Evolutionary conservation across 768 basidiomycete species (phyloP).

Genomic region (Mycena sanguinolenta): DNA sequence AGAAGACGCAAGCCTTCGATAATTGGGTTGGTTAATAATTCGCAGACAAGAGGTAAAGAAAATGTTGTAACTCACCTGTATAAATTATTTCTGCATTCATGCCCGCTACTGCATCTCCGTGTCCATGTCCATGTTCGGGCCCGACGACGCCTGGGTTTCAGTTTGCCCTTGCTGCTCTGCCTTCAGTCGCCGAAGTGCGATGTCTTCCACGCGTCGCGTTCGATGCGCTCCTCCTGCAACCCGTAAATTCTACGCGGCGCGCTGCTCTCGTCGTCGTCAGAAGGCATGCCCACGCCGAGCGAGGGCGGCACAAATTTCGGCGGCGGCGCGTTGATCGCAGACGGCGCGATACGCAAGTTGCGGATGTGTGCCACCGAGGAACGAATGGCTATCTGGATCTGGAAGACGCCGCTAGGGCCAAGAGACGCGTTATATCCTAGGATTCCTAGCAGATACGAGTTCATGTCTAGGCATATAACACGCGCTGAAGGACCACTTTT

Average conservation of each 20-base stretch:
- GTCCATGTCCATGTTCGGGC: slow-evolving; percentile 42
- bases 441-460: slow-evolving; percentile 44
- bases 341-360: slow-evolving; percentile 85
- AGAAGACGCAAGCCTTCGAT: slow-evolving; percentile 16
- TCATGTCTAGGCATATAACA: slow-evolving; percentile 6
- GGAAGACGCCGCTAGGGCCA: slow-evolving; percentile 82
- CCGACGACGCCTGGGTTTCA: slow-evolving; percentile 35
- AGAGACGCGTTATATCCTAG: slow-evolving; percentile 76
- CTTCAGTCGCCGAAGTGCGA: slow-evolving; percentile 75
- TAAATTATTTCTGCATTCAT: slow-evolving; percentile 9
- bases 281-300: slow-evolving; percentile 81
- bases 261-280: slow-evolving; percentile 48
- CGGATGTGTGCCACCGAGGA: slow-evolving; percentile 86
- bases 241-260: slow-evolving; percentile 64
- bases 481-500: slow-evolving; percentile 61
- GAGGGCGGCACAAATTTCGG: slow-evolving; percentile 82
- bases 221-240: slow-evolving; percentile 82
- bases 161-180: slow-evolving; percentile 45
- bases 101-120: slow-evolving; percentile 34
- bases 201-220: slow-evolving; percentile 84
- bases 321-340: slow-evolving; percentile 87
- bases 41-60: not conserved
- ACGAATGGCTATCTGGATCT: slow-evolving; percentile 83
- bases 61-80: slow-evolving; percentile 33
- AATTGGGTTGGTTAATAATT: not conserved